A percentile compares a stretch with the other conserved stretches of the same genome.
These are phyloP conservation scores for Aeschynomene evenia DNA, from an alignment of 306 rosid genomes.

Conservation along the genomic window DNA sequence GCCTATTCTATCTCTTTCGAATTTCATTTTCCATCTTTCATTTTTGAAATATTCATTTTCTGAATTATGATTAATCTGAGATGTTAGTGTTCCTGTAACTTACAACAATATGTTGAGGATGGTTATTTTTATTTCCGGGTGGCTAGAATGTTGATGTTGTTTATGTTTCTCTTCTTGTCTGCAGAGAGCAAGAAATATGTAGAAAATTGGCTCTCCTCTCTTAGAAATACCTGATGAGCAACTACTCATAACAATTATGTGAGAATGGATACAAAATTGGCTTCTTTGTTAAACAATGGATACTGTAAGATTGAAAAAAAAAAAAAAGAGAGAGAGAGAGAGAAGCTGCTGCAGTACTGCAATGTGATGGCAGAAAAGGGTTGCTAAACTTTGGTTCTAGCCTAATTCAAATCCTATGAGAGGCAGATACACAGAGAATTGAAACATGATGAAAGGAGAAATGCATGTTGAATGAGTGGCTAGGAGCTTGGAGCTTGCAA, in stretches of 20 bases:
- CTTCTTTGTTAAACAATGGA: constrained; percentile 4
- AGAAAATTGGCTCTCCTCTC: constrained; percentile 82
- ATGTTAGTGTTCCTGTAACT: neutral
- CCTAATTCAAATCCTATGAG: neutral
- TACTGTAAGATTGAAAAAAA: neutral
- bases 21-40: neutral
- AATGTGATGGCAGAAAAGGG: constrained; percentile 4
- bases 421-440: constrained; percentile 6
- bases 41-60: neutral
- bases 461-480: neutral
- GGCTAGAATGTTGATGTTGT: neutral
- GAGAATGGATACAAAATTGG: too few relatives aligned
- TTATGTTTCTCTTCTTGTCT: constrained; percentile 2
- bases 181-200: constrained; percentile 80
- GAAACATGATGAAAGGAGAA: neutral
- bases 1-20: neutral
- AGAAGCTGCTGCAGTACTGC: neutral
- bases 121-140: too few relatives aligned
- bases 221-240: constrained; percentile 57
- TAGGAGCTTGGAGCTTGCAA: constrained; percentile 29
- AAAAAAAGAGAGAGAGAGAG: too few relatives aligned
- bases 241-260: neutral
- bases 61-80: neutral
- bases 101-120: constrained; percentile 3
- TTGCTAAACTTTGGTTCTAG: neutral